phyloP scores from a whole-genome alignment of 352 stramenopile species.

The Poterioochromonas sp. region DNA sequence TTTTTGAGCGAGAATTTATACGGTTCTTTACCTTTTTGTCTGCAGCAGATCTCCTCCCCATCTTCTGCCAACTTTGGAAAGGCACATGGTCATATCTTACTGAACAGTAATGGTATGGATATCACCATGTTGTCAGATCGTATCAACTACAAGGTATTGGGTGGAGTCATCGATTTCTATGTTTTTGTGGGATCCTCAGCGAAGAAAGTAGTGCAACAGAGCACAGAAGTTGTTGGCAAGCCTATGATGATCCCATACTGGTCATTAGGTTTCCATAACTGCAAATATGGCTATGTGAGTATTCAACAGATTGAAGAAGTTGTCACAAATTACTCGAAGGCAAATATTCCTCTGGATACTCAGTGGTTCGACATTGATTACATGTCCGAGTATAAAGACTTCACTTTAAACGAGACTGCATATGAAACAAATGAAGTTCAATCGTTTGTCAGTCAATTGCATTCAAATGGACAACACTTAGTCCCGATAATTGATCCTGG shows the following conservation, averaged over 20 bases:
- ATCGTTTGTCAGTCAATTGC: constrained; percentile 60
- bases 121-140: constrained; percentile 50
- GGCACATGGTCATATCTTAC: constrained; percentile 62
- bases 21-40: constrained; percentile 63
- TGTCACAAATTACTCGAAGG: background rate
- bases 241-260: constrained; percentile 65
- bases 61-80: no score
- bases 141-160: constrained; percentile 63
- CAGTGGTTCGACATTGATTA: constrained; percentile 41
- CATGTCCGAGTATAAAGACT: constrained; percentile 51
- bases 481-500: constrained; percentile 56
- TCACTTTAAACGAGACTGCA: constrained; percentile 54
- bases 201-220: constrained; percentile 55
- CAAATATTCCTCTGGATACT: constrained; percentile 9
- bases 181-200: constrained; percentile 58
- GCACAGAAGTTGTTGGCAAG: constrained; percentile 59
- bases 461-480: constrained; percentile 64
- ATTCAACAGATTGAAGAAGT: constrained; percentile 6
- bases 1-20: constrained; percentile 59
- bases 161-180: constrained; percentile 64
- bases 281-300: constrained; percentile 40
- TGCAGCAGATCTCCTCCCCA: constrained; percentile 48
- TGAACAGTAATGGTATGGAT: constrained; percentile 70
- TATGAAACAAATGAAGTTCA: constrained; percentile 48
- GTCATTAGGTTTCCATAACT: constrained; percentile 65